A percentile compares a stretch with the other conserved stretches of the same genome.
These are phyloP conservation scores for Phyllosticta capitalensis DNA, from an alignment of 2,329 filamentous ascomycete genomes.

Conservation along the genomic window DNA sequence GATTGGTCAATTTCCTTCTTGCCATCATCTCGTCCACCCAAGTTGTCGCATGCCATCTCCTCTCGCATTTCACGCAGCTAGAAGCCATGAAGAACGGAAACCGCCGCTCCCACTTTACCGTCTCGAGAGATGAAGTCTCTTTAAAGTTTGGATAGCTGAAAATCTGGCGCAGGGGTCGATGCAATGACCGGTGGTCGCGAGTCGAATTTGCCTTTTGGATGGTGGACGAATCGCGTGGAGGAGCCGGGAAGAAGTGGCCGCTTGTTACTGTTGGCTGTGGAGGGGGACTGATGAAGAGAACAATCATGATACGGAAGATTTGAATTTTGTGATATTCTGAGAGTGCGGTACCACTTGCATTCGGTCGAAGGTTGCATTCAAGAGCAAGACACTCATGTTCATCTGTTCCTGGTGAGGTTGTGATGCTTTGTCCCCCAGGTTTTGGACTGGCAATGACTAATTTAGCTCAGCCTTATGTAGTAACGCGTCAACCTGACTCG, in stretches of 20 bases:
- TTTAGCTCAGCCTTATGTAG: slow-evolving; percentile 6
- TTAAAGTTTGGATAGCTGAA: neutral
- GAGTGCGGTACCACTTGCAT: no score
- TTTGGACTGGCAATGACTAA: neutral
- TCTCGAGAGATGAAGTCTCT: neutral
- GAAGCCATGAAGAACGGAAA: neutral
- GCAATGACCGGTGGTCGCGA: neutral
- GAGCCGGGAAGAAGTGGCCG: neutral
- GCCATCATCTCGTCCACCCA: no score
- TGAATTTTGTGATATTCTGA: neutral
- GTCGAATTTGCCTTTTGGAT: neutral
- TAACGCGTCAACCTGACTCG: slow-evolving; percentile 3
- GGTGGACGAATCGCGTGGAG: neutral
- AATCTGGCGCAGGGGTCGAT: neutral
- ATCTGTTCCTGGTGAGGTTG: neutral
- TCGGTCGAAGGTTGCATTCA: neutral
- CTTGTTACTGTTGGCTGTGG: neutral
- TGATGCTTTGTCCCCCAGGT: neutral
- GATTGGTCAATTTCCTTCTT: no score
- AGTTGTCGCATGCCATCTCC: no score
- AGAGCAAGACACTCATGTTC: neutral
- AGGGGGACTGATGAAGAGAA: neutral
- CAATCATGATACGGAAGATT: neutral
- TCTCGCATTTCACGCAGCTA: neutral
- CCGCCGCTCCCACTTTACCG: neutral